Evolutionary conservation across 2,329 filamentous ascomycete genomes (phyloP), one percentile per base, ranked within the genome.

Genomic region (Tolypocladium tundrense): DNA sequence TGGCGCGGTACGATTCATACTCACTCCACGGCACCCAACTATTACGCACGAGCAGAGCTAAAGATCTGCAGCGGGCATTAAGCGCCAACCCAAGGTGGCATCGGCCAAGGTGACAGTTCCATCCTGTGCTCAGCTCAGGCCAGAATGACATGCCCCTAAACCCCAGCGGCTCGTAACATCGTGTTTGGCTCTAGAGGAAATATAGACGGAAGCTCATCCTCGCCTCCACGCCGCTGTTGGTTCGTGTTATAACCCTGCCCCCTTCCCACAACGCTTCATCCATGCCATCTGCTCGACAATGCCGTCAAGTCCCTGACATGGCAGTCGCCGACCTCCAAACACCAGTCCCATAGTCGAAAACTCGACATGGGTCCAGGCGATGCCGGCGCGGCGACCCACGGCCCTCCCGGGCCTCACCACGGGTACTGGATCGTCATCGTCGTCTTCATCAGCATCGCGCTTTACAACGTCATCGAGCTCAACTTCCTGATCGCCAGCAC

Each of bases 381-480:
- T 16, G 24, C 39, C 9, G 43, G 24, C 55, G 19, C 8, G 40
- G 35, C 50, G 41, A 51, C 40, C 52, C 13, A 39, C 14, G 24
- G 42, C 37, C 41, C 5, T 19, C 24, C 35, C 16, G 41, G 19
- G n/a, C 40, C 37, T 6, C n/a, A 16, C 16, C n/a, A 43, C 13
- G 40, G 27, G 8, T 45, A 41, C 53, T 59, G 56, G 56, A 37
- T 60, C 19, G 48, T 55, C 57, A 58, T 64, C 54, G 35, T 62
- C 42, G 61, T 62, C 55, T 67, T 69, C 58, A 57, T 66, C 51
- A 60, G 64, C 59, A 59, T 68, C 42, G 63, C 65, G 19, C 58
- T 65, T 21, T 67, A 64, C 58, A 70, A 69, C 54, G 63, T 65
- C 27, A 35, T 66, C 43, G 68, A 70, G 58, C 66, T 70, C 27